phyloP scores from a whole-genome alignment of 73 alveolate genomes.

The Paramecium sonneborni region DNA sequence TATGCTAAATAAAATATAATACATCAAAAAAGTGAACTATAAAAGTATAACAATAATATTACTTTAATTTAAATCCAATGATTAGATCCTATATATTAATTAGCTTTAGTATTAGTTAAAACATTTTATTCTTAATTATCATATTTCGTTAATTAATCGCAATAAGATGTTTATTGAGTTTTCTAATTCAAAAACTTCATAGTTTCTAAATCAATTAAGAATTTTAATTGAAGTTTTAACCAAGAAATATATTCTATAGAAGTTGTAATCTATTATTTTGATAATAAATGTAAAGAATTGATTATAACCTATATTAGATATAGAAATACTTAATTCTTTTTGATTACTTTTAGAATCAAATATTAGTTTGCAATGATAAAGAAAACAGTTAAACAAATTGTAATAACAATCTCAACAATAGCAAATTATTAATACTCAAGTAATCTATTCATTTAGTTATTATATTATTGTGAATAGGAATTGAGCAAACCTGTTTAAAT shows the following conservation, averaged over 20 bases:
- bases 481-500: neutral
- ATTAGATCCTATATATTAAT: neutral
- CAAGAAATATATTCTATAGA: neutral
- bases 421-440: neutral
- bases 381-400: neutral
- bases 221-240: neutral
- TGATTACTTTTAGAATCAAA: neutral
- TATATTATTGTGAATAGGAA: neutral
- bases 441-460: neutral
- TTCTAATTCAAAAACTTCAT: neutral
- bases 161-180: neutral
- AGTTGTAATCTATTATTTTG: neutral
- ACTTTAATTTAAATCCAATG: neutral
- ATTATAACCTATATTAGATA: neutral
- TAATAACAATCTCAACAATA: neutral
- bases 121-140: neutral
- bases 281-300: neutral
- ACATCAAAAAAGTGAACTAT: neutral
- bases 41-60: neutral
- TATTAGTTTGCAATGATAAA: neutral
- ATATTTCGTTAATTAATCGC: neutral
- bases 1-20: neutral
- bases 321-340: neutral
- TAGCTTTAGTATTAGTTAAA: neutral
- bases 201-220: neutral